Evolutionary conservation across 2,329 filamentous ascomycete genomes (phyloP).

Genomic region (Bipolaris gigantea): DNA sequence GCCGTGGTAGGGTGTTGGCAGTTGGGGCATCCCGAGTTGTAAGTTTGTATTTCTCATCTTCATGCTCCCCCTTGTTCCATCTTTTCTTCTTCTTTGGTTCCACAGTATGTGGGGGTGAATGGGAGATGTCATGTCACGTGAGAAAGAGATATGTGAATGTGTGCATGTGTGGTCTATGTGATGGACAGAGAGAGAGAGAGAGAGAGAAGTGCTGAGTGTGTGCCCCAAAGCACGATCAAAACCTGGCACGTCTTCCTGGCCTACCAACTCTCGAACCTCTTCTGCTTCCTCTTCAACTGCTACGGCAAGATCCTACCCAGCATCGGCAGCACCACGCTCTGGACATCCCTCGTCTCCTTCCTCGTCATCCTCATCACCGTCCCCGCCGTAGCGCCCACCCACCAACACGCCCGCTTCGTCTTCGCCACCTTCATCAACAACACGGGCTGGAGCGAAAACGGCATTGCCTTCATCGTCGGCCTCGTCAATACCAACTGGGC

Average conservation of each 20-base stretch:
- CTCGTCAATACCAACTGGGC: slow-evolving; percentile 56
- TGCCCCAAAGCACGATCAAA: slow-evolving; percentile 30
- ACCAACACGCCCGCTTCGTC: slow-evolving; percentile 53
- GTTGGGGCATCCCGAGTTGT: slow-evolving; percentile 57
- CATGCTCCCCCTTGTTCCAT: background rate
- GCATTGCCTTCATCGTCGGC: slow-evolving; percentile 56
- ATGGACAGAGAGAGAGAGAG: background rate
- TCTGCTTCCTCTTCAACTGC: slow-evolving; percentile 55
- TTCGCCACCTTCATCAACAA: slow-evolving; percentile 57
- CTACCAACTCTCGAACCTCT: slow-evolving; percentile 53
- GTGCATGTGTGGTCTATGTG: too few species aligned
- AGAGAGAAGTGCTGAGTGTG: background rate
- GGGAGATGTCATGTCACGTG: too few species aligned
- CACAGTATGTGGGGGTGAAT: too few species aligned
- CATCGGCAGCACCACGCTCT: slow-evolving; percentile 51
- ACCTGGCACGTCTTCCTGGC: slow-evolving; percentile 48
- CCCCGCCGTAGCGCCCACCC: slow-evolving; percentile 48
- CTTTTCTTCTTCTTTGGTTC: too few species aligned
- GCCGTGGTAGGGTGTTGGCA: slow-evolving; percentile 57
- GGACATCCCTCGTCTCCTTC: slow-evolving; percentile 53
- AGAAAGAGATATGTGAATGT: too few species aligned
- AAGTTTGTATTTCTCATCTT: slow-evolving; percentile 28
- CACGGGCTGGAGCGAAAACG: slow-evolving; percentile 52
- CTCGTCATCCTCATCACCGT: slow-evolving; percentile 54
- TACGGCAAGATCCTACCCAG: slow-evolving; percentile 43